Percentiles rank a stretch among this genome's conserved stretches.
Evolutionary conservation across 2,329 filamentous ascomycete species (phyloP).

Genomic region (Exophiala xenobiotica): DNA sequence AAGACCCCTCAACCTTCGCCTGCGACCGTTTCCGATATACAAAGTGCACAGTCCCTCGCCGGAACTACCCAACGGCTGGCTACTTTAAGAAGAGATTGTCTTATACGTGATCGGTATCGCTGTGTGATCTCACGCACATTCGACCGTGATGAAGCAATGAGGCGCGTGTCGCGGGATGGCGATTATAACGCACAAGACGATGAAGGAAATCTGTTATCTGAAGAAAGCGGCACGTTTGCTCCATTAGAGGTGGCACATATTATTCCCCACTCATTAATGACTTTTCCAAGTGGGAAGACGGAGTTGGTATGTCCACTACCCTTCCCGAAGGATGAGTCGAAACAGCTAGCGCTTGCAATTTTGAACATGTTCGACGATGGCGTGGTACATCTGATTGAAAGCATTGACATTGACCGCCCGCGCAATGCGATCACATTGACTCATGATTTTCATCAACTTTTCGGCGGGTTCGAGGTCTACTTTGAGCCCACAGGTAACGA

Average conservation of each 20-base stretch:
- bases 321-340: conserved; percentile 29
- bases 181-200: conserved; percentile 22
- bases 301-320: conserved; percentile 21
- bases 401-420: conserved; percentile 42
- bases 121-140: conserved; percentile 26
- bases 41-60: conserved; percentile 8
- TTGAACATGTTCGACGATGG: conserved; percentile 46
- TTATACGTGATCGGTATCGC: conserved; percentile 27
- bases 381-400: conserved; percentile 40
- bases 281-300: conserved; percentile 9
- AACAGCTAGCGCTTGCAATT: conserved; percentile 39
- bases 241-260: conserved; percentile 29
- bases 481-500: conserved; percentile 12
- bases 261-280: conserved; percentile 28
- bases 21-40: conserved; percentile 18
- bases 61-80: conserved; percentile 23
- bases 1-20: conserved; percentile 25
- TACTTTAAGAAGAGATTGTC: conserved; percentile 24
- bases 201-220: conserved; percentile 17
- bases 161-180: conserved; percentile 16
- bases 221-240: conserved; percentile 10
- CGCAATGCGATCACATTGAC: conserved; percentile 42
- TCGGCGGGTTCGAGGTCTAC: conserved; percentile 37
- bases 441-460: conserved; percentile 31
- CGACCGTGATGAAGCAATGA: conserved; percentile 18